phyloP scores from a whole-genome alignment of 495 filamentous ascomycete species.

The Usnea hakonensis region DNA sequence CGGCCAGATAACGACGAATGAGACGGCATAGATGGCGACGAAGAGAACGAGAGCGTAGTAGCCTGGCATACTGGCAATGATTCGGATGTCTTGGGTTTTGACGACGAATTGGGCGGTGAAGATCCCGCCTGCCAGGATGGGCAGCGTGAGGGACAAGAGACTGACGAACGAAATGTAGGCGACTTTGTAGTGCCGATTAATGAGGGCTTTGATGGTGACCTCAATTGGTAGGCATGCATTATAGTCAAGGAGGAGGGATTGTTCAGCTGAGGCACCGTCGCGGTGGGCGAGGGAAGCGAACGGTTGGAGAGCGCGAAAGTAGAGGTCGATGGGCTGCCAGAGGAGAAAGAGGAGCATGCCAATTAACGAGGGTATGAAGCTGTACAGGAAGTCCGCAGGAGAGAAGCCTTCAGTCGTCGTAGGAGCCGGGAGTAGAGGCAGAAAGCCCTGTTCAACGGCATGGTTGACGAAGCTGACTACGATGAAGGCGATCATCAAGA shows the following conservation, averaged over 20 bases:
- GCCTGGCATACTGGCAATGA: conserved; percentile 60
- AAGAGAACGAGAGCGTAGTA: conserved; percentile 61
- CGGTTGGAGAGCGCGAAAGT: conserved; percentile 65
- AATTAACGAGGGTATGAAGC: conserved; percentile 69
- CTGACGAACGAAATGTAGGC: conserved; percentile 61
- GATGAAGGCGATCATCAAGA: conserved; percentile 65
- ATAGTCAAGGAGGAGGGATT: conserved; percentile 69
- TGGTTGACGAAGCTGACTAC: conserved; percentile 69
- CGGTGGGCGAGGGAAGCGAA: conserved; percentile 56
- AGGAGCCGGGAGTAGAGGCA: conserved; percentile 53
- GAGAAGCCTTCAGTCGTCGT: conserved; percentile 64
- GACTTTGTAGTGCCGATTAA: conserved; percentile 62
- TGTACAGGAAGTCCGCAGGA: conserved; percentile 79
- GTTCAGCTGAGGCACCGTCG: conserved; percentile 55
- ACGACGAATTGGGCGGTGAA: conserved; percentile 71
- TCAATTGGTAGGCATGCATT: conserved; percentile 55
- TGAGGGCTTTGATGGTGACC: conserved; percentile 51
- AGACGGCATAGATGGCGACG: conserved; percentile 58
- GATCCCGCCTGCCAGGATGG: conserved; percentile 67
- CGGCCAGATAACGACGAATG: conserved; percentile 52
- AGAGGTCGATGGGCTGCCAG: conserved; percentile 69
- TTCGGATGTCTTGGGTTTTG: conserved; percentile 45
- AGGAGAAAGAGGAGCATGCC: conserved; percentile 69
- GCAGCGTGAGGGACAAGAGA: conserved; percentile 55
- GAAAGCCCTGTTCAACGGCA: conserved; percentile 59